These are phyloP conservation scores for Clavispora asparagi DNA, from an alignment of 805 yeast species.

Conservation along the genomic window DNA sequence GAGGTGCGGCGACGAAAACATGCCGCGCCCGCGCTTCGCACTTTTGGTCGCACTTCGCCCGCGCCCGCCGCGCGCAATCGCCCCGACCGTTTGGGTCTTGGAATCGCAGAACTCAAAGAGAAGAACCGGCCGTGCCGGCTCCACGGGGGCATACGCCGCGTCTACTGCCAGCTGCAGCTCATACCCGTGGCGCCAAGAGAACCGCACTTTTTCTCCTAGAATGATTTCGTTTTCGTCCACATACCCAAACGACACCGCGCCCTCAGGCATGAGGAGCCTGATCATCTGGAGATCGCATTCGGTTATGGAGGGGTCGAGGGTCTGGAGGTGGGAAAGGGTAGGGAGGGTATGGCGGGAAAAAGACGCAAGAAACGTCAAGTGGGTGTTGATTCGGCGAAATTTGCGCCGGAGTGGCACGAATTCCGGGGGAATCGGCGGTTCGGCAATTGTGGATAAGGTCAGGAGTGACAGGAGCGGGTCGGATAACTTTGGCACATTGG, in stretches of 20 bases:
- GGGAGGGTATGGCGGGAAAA: conserved; percentile 18
- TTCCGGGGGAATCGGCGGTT: background rate
- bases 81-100: conserved; percentile 43
- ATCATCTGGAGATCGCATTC: conserved; percentile 61
- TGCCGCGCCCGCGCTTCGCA: background rate
- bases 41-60: background rate
- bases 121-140: conserved; percentile 46
- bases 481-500: no score
- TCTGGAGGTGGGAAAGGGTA: conserved; percentile 27
- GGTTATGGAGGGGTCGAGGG: conserved; percentile 27
- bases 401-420: conserved; percentile 1
- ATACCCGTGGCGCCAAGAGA: conserved; percentile 31
- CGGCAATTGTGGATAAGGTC: background rate
- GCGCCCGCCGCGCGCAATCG: conserved; percentile 6
- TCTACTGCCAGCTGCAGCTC: conserved; percentile 22
- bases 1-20: conserved; percentile 8
- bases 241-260: conserved; percentile 60
- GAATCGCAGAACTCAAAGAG: conserved; percentile 78
- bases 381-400: conserved; percentile 22
- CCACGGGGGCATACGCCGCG: conserved; percentile 41
- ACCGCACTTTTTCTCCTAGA: conserved; percentile 40
- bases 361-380: conserved; percentile 30
- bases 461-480: no score
- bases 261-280: conserved; percentile 58
- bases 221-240: conserved; percentile 69